These are phyloP conservation scores for Sugiyamaella marilandica DNA, from an alignment of 805 yeast species.

Conservation along the genomic window DNA sequence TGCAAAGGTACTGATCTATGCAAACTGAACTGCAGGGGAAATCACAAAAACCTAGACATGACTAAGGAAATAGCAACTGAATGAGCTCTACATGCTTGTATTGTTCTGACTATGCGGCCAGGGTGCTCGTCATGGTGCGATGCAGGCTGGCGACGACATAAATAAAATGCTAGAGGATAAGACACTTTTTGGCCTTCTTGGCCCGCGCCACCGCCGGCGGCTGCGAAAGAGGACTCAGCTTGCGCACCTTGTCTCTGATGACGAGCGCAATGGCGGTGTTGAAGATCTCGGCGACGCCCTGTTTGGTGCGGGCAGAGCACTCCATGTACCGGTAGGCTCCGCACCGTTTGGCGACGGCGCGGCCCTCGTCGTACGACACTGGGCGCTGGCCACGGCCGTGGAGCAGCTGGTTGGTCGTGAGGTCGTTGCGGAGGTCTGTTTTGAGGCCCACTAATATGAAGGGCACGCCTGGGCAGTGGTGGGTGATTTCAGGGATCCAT, in stretches of 20 bases:
- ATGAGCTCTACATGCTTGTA: too few species aligned
- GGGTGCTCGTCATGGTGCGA: too few species aligned
- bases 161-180: not conserved
- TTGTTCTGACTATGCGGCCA: too few species aligned
- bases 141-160: too few species aligned
- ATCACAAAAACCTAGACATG: too few species aligned
- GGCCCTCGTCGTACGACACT: slow-evolving; percentile 40
- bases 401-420: slow-evolving; percentile 20
- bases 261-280: slow-evolving; percentile 48
- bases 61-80: too few species aligned
- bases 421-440: slow-evolving; percentile 48
- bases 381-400: slow-evolving; percentile 26
- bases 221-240: not conserved
- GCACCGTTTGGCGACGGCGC: slow-evolving; percentile 50
- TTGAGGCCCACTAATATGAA: slow-evolving; percentile 79
- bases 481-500: slow-evolving; percentile 85
- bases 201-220: not conserved
- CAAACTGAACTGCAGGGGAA: too few species aligned
- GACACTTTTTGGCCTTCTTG: not conserved
- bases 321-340: slow-evolving; percentile 71
- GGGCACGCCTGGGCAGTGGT: slow-evolving; percentile 78
- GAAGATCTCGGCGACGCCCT: slow-evolving; percentile 65
- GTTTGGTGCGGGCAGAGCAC: slow-evolving; percentile 65
- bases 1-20: too few species aligned
- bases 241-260: slow-evolving; percentile 8